Conservation (phyloP, 768 basidiomycete species). For the Hericium rajendrae region DNA sequence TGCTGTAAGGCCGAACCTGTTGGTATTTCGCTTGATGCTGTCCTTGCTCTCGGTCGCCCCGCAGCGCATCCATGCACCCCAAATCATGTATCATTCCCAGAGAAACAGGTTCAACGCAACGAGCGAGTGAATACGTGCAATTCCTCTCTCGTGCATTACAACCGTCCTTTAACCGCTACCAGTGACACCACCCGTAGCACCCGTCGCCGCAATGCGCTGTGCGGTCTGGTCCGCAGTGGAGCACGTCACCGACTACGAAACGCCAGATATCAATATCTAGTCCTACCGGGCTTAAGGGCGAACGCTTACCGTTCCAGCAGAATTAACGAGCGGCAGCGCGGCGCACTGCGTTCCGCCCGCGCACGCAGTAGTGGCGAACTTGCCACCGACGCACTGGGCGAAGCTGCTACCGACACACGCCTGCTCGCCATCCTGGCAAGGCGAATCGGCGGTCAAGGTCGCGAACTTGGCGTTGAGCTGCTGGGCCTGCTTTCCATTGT, state of each 20-base stretch:
- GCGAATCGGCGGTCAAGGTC: constrained; percentile 16
- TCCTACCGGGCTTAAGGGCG: background rate
- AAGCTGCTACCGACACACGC: constrained; percentile 15
- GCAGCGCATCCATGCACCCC: too few relatives aligned
- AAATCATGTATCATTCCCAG: too few relatives aligned
- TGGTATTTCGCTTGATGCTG: too few relatives aligned
- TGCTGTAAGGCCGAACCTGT: too few relatives aligned
- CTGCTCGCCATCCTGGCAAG: constrained; percentile 17
- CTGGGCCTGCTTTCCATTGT: constrained; percentile 26
- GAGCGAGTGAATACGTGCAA: too few relatives aligned
- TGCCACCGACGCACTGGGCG: constrained; percentile 17
- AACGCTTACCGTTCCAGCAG: constrained; percentile 9
- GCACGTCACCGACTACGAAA: constrained; percentile 21
- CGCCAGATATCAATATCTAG: background rate
- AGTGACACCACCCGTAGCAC: constrained; percentile 21
- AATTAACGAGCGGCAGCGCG: constrained; percentile 19
- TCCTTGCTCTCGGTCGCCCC: too few relatives aligned
- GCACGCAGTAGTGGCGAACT: constrained; percentile 13
- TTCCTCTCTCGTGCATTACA: too few relatives aligned
- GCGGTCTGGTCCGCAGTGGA: constrained; percentile 23
- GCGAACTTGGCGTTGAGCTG: constrained; percentile 24
- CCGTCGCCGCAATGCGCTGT: constrained; percentile 26
- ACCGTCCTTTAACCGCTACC: constrained; percentile 3
- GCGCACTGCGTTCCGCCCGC: constrained; percentile 12
- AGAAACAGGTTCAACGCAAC: too few relatives aligned